These are phyloP conservation scores for Salix dunnii DNA, from an alignment of 345 rosid genomes.

Conservation along the genomic window DNA sequence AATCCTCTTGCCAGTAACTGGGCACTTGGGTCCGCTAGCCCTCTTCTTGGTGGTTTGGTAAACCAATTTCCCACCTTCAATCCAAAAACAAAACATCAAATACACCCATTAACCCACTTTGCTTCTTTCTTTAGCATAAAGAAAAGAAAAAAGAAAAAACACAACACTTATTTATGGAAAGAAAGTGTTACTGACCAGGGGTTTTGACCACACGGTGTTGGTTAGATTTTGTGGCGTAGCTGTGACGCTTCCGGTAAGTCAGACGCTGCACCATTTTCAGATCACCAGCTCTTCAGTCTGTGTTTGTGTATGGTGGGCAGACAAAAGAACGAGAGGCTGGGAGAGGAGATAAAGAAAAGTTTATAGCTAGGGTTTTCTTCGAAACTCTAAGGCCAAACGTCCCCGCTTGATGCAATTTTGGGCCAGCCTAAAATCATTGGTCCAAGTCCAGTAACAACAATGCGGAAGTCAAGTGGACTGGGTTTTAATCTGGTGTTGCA, in stretches of 20 bases:
- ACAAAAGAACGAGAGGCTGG: background rate
- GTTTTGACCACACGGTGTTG: slow-evolving; percentile 90
- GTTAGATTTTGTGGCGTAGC: slow-evolving; percentile 93
- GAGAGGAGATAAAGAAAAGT: background rate
- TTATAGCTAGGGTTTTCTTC: background rate
- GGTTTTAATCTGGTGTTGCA: background rate
- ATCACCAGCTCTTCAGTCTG: background rate
- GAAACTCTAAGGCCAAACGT: background rate
- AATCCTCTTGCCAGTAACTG: slow-evolving; percentile 35
- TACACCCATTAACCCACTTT: background rate
- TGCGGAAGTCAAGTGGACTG: background rate
- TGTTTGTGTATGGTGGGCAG: background rate
- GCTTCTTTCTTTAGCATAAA: background rate
- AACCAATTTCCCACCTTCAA: slow-evolving; percentile 28
- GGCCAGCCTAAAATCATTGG: background rate
- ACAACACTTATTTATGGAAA: background rate
- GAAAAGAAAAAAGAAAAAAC: background rate
- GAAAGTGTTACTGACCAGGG: slow-evolving; percentile 47
- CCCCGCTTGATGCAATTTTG: background rate
- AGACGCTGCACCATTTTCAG: slow-evolving; percentile 84
- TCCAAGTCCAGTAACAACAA: background rate
- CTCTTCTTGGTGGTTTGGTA: slow-evolving; percentile 35
- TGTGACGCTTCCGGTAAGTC: slow-evolving; percentile 77
- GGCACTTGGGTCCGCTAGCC: slow-evolving; percentile 35
- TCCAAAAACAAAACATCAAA: background rate